phyloP scores from a whole-genome alignment of 352 stramenopile species.

The Phytophthora sp. region DNA sequence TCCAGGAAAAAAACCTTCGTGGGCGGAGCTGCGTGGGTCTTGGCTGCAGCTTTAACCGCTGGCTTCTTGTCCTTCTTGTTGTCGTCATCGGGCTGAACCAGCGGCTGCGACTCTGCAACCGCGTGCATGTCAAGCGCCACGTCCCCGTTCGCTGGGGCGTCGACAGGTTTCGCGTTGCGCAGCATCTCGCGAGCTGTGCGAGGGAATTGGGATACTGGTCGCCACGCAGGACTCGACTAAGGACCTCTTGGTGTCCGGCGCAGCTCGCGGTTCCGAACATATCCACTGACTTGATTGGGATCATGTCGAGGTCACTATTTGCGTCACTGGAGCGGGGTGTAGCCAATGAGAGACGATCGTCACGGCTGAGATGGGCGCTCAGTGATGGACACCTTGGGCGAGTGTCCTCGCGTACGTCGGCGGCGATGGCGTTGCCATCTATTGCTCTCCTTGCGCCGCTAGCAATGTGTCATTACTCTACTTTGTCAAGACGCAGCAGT shows the following conservation, averaged over 20 bases:
- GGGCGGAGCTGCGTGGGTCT: neutral
- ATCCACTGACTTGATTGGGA: slow-evolving; percentile 3
- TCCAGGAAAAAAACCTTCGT: slow-evolving; percentile 45
- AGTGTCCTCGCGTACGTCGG: too few relatives aligned
- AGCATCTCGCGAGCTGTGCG: slow-evolving; percentile 6
- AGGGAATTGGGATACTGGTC: slow-evolving; percentile 13
- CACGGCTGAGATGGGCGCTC: too few relatives aligned
- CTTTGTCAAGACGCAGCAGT: too few relatives aligned
- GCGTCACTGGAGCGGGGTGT: neutral
- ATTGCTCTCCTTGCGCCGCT: too few relatives aligned
- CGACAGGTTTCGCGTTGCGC: slow-evolving; percentile 9
- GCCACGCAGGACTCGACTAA: slow-evolving; percentile 10
- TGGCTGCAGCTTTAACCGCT: neutral
- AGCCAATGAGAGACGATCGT: slow-evolving; percentile 1
- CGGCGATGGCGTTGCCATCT: too few relatives aligned
- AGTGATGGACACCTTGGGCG: too few relatives aligned
- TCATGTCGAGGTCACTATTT: neutral
- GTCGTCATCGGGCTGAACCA: neutral
- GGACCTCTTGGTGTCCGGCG: neutral
- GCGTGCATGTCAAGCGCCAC: neutral
- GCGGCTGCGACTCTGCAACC: neutral
- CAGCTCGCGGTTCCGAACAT: neutral
- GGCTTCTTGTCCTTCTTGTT: slow-evolving; percentile 9
- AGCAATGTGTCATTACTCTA: too few relatives aligned
- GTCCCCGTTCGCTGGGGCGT: neutral